Evolutionary conservation across 2,329 filamentous ascomycete species (phyloP).

Genomic region (Coniochaeta hoffmannii): DNA sequence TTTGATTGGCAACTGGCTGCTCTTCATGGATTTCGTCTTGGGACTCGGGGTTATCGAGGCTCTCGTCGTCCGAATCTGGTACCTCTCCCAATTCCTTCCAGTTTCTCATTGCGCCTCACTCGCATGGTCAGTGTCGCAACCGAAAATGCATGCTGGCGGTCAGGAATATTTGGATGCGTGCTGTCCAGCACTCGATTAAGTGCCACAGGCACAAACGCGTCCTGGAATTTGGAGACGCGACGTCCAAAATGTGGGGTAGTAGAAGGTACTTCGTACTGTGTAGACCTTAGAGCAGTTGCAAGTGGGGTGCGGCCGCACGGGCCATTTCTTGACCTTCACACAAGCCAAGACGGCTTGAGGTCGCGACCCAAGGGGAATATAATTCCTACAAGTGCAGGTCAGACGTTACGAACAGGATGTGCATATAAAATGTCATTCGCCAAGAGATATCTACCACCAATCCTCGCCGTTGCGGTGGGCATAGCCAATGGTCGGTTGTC

Average conservation of each 20-base stretch:
- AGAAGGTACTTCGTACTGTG: too few relatives aligned
- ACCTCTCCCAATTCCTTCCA: constrained; percentile 45
- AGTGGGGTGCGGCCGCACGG: background rate
- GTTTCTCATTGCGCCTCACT: constrained; percentile 28
- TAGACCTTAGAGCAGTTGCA: background rate
- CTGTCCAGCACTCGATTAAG: background rate
- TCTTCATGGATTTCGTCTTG: constrained; percentile 14
- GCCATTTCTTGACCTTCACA: background rate
- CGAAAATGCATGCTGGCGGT: background rate
- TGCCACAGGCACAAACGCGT: background rate
- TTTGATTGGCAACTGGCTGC: background rate
- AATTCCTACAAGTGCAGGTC: background rate
- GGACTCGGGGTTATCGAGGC: constrained; percentile 25
- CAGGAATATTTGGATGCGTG: background rate
- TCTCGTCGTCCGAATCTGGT: constrained; percentile 44
- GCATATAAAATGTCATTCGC: background rate
- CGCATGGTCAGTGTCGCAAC: constrained; percentile 2
- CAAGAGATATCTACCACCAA: background rate
- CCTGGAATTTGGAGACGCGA: background rate
- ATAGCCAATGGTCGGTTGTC: background rate
- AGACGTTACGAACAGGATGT: background rate
- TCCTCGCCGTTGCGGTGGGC: background rate
- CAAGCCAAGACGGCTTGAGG: background rate
- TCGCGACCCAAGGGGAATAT: background rate
- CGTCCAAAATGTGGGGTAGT: background rate